A percentile compares a stretch with the other conserved stretches of the same genome.
Evolutionary conservation across 225 moss, liverwort and hornwort genomes (phyloP).

Genomic region (Marchantia paleacea): DNA sequence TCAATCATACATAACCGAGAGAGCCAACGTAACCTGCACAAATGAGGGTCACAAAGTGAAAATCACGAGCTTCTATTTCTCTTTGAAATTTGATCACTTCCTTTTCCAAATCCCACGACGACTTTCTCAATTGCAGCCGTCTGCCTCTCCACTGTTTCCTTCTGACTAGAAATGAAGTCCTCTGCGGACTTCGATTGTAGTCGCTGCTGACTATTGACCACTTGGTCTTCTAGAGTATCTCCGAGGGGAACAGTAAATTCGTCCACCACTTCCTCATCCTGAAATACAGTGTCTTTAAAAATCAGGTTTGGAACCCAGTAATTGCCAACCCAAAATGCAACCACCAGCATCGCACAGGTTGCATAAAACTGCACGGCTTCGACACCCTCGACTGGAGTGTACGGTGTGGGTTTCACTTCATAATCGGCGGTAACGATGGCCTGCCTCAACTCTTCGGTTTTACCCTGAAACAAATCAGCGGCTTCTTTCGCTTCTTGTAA

Average conservation of each 20-base stretch:
- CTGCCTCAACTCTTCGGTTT: slow-evolving; percentile 23
- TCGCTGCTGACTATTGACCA: neutral
- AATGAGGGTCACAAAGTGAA: too few relatives aligned
- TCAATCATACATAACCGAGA: too few relatives aligned
- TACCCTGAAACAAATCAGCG: neutral
- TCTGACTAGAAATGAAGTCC: neutral
- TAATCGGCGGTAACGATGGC: slow-evolving; percentile 22
- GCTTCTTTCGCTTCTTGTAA: neutral
- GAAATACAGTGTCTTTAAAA: slow-evolving; percentile 12
- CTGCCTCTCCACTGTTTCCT: neutral
- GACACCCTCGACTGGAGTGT: slow-evolving; percentile 19
- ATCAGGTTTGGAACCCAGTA: slow-evolving; percentile 15
- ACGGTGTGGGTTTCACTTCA: slow-evolving; percentile 22
- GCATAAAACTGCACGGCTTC: slow-evolving; percentile 17
- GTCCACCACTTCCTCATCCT: neutral
- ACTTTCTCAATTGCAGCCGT: neutral
- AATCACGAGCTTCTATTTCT: neutral
- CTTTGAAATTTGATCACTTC: neutral
- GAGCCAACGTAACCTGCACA: too few relatives aligned
- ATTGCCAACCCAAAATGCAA: slow-evolving; percentile 25
- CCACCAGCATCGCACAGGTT: neutral
- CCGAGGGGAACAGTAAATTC: neutral
- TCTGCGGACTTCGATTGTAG: too few relatives aligned
- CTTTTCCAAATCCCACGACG: neutral
- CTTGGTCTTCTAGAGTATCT: neutral